These are phyloP conservation scores for Rhynchospora breviuscula DNA, from an alignment of 176 grass and related monocot species.

Conservation along the genomic window DNA sequence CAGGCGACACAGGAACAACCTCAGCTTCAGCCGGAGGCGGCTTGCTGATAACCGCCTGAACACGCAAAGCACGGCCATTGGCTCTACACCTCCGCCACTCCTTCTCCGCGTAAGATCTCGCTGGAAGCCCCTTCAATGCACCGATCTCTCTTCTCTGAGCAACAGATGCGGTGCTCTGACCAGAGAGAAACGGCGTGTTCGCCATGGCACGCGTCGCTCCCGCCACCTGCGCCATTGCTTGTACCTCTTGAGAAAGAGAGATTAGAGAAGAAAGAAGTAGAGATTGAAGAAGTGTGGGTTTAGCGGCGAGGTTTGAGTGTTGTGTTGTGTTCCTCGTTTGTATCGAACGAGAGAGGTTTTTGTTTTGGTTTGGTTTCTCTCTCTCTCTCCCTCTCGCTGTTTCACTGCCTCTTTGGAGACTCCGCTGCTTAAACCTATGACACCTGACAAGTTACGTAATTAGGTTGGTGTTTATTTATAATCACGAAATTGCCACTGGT, in stretches of 20 bases:
- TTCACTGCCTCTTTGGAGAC: background rate
- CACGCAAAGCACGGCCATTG: slow-evolving; percentile 30
- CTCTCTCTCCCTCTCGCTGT: background rate
- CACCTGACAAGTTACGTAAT: background rate
- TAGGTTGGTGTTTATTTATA: background rate
- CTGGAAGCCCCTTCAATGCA: slow-evolving; percentile 26
- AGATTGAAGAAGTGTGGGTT: background rate
- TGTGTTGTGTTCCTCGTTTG: background rate
- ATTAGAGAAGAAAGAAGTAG: background rate
- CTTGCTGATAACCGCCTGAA: slow-evolving; percentile 56
- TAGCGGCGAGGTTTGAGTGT: background rate
- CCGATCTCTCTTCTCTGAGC: background rate
- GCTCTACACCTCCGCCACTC: slow-evolving; percentile 28
- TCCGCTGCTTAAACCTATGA: slow-evolving; percentile 6
- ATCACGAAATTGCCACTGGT: background rate
- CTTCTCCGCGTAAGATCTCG: slow-evolving; percentile 25
- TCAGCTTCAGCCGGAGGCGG: slow-evolving; percentile 37
- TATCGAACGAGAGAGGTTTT: slow-evolving; percentile 1
- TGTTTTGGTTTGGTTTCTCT: background rate
- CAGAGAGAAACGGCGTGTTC: slow-evolving; percentile 13
- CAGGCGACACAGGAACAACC: slow-evolving; percentile 55
- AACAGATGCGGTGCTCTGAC: slow-evolving; percentile 26
- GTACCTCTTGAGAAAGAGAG: background rate
- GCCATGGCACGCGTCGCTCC: slow-evolving; percentile 30
- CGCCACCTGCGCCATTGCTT: slow-evolving; percentile 62